A percentile compares a stretch with the other conserved stretches of the same genome.
Conservation (phyloP, 306 rosid genomes). For the Rubus idaeus region DNA sequence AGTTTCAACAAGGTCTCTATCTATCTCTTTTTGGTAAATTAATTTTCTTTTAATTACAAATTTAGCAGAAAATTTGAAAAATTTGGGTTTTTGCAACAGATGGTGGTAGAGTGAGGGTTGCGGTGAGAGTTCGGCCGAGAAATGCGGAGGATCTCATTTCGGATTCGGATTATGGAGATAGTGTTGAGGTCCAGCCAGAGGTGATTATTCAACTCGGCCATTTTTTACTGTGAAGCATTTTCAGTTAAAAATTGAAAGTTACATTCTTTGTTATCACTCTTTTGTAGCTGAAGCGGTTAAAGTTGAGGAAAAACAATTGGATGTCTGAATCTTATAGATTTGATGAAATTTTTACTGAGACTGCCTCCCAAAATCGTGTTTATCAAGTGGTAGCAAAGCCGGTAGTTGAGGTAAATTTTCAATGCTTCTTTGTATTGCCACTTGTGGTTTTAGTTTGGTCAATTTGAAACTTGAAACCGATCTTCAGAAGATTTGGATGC, state of each 20-base stretch:
- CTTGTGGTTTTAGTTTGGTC: background rate
- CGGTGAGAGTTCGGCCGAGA: conserved; percentile 60
- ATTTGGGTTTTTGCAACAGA: conserved; percentile 18
- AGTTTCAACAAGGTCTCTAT: conserved; percentile 38
- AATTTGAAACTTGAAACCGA: background rate
- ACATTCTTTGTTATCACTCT: background rate
- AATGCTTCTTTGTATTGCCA: background rate
- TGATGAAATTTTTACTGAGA: conserved; percentile 64
- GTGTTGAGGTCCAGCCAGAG: conserved; percentile 69
- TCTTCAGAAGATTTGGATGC: background rate
- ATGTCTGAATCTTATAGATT: conserved; percentile 59
- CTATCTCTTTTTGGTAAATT: background rate
- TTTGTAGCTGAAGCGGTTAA: conserved; percentile 58
- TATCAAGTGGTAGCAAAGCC: conserved; percentile 72
- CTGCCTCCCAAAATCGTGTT: conserved; percentile 64
- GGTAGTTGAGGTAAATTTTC: conserved; percentile 57
- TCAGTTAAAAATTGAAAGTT: background rate
- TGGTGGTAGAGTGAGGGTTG: conserved; percentile 63
- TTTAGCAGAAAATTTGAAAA: too few species aligned
- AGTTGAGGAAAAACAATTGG: conserved; percentile 70
- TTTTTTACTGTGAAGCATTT: background rate
- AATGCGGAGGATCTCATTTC: conserved; percentile 48
- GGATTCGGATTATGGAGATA: conserved; percentile 57
- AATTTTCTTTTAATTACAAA: background rate
- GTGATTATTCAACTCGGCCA: conserved; percentile 21